Evolutionary conservation across 805 yeast species (phyloP).

Genomic region (Starmerella potacharoeniae): DNA sequence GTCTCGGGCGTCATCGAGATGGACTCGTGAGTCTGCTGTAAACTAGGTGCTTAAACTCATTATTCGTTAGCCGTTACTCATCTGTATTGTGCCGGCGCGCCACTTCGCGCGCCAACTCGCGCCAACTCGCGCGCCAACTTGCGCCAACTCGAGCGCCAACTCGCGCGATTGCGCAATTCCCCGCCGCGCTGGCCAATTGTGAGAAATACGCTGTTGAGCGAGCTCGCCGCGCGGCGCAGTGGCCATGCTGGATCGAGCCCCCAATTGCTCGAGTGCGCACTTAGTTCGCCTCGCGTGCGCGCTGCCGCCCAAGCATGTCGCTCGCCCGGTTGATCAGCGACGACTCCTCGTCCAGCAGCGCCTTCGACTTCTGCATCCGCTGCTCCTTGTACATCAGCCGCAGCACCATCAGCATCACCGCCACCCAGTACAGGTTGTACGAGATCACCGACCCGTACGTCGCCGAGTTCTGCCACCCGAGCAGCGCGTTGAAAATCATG

Average conservation of each 20-base stretch:
- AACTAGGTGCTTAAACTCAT: background rate
- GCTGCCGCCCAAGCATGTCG: background rate
- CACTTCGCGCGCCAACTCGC: too few relatives aligned
- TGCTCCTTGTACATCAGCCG: slow-evolving; percentile 38
- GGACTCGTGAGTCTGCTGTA: slow-evolving; percentile 25
- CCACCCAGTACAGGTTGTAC: slow-evolving; percentile 61
- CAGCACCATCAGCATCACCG: slow-evolving; percentile 35
- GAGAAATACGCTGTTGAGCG: too few relatives aligned
- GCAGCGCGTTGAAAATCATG: slow-evolving; percentile 79
- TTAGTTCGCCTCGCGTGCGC: too few relatives aligned
- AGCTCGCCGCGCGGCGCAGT: too few relatives aligned
- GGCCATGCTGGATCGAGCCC: too few relatives aligned
- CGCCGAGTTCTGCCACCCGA: slow-evolving; percentile 93
- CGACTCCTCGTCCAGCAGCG: slow-evolving; percentile 13
- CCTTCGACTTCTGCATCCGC: background rate
- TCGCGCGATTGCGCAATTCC: too few relatives aligned
- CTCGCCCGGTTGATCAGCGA: slow-evolving; percentile 18
- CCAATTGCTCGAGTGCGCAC: too few relatives aligned
- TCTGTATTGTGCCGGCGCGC: background rate
- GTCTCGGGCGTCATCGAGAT: slow-evolving; percentile 38
- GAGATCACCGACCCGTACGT: slow-evolving; percentile 76
- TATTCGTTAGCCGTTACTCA: slow-evolving; percentile 2
- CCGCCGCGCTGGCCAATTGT: too few relatives aligned
- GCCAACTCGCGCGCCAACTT: too few relatives aligned
- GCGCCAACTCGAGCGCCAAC: too few relatives aligned